Evolutionary conservation across 176 grass and related monocot genomes (phyloP).

Genomic region (Calamus simplicifolius): DNA sequence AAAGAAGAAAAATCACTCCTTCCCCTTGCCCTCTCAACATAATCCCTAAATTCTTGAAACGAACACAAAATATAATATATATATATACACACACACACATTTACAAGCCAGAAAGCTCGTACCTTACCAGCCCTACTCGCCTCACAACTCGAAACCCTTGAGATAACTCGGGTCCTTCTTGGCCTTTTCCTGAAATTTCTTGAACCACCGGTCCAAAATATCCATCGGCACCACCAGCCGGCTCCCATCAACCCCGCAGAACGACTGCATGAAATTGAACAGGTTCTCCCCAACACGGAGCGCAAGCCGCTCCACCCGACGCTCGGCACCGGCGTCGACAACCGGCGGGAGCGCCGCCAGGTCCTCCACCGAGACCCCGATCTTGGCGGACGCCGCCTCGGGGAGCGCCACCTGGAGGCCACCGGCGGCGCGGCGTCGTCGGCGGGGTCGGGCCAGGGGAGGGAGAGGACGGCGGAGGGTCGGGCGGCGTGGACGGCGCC

Average conservation of each 20-base stretch:
- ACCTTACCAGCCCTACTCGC: conserved; percentile 11
- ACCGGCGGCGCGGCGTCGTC: conserved; percentile 11
- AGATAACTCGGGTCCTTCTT: conserved; percentile 69
- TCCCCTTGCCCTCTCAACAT: too few relatives aligned
- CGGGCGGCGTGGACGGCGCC: conserved; percentile 52
- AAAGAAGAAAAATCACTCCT: too few relatives aligned
- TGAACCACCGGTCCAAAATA: conserved; percentile 85
- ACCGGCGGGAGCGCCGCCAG: conserved; percentile 54
- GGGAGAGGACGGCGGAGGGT: conserved; percentile 58
- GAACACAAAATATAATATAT: too few relatives aligned
- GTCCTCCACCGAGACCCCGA: conserved; percentile 70
- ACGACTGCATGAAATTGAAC: conserved; percentile 95
- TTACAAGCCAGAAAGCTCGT: neutral
- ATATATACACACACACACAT: too few relatives aligned
- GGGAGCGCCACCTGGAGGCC: neutral
- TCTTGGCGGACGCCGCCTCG: conserved; percentile 40
- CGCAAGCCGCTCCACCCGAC: conserved; percentile 61
- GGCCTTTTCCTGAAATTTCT: conserved; percentile 92
- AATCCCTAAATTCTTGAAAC: too few relatives aligned
- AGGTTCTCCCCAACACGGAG: conserved; percentile 84
- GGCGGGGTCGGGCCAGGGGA: conserved; percentile 58
- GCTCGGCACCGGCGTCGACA: conserved; percentile 38
- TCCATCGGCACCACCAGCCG: conserved; percentile 82
- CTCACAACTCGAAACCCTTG: conserved; percentile 75
- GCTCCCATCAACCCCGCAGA: conserved; percentile 79